Evolutionary conservation across 352 stramenopile species (phyloP), one percentile per base, ranked within the genome.

Genomic region (Phytophthora fragariae): DNA sequence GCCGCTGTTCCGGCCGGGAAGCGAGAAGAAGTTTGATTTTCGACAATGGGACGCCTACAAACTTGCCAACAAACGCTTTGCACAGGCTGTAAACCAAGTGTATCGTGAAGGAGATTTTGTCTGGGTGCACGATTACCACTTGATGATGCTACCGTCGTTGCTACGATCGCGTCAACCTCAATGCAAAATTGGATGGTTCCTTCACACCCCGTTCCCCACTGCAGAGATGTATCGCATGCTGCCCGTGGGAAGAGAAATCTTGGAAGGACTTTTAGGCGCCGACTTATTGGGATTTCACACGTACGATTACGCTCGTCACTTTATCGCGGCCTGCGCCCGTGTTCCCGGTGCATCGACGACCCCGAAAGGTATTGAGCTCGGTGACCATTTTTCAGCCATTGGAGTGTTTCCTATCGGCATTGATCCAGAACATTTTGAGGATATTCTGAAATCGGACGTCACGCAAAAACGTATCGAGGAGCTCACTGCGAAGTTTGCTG

Each of bases 1-100:
- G 64, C 91, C 90, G 33, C 83, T 97, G 27, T 96, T 97, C 54
- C 88, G 93, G n/a, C 82, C 89, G 4, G 91, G 90, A 2, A 92
- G 75, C 46, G 91, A 98, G 59, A 97, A 97, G 73, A 97, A 97
- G 68, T 98, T 98, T 68, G 92, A 98, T 57, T 94, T 94, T 55
- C 79, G 84, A 0, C 79, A 95, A 71, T 97, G 90, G 90, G 87
- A 96, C 49, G 90, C 90, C 4, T 97, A 97, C 78, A 95, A 94
- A 57, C 65, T 91, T 8, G 90, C 88, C 2, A 97, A 96, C 76
- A 91, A 91, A 65, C 80, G 80, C 2, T 95, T 96, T 46, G 90
- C 89, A 2, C 86, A 95, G 37, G 89, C 90, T 3, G 86, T 97
- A 41, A 86, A 88, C 57, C 80, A 92, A 66, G 79, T 95, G 11